Base-by-base conservation (phyloP, 75 land plant species). In the Picea sitchensis region DNA sequence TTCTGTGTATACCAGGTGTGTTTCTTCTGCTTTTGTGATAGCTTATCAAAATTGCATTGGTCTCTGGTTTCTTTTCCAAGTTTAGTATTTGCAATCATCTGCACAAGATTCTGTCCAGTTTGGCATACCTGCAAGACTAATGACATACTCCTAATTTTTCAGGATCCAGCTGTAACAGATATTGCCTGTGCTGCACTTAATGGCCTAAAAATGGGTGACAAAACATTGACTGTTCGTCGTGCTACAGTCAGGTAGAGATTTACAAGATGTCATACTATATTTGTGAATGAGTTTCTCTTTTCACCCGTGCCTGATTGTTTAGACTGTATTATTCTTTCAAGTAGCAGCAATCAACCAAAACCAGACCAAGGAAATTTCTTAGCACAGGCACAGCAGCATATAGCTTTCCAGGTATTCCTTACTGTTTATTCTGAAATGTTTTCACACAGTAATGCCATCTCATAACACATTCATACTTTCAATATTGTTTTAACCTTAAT, bases 121-220 rank as follows among this genome's bases (percentile, higher is more conserved):
- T 68, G 20, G 47, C n/a, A 36, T 36, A 32, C 47, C 47, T 36
- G 7, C 68, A 68, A 18, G 73, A 13, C 73, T 68, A 68, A 68
- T 15, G 5, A 17, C 41, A 67, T 4, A 0, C 47, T 54, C 21
- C 6, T 54, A 26, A 23, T n/a, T 21, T 61, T 77, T 69, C 87
- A 84, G 93, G 96, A 95, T 79, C 89, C 92, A 51, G 79, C 89
- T 18, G 96, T 93, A 31, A 95, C 93, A 41, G 98, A 95, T 77
- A 82, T 93, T 68, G 98, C 93, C 12, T 93, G 96, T 81, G 93
- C 90, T 61, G 96, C 98, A 58, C 89, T 95, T n/a, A 95, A 91
- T 82, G 98, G 98, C 41, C 58, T 95, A 23, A 93, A 95, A 84
- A 91, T 95, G 96, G 98, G 96, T 32, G 98, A 95, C 58, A 88